Percentiles rank a stretch among this genome's conserved stretches.
Conservation (phyloP, 2,329 filamentous ascomycete genomes). For the Cladosporium sp. region DNA sequence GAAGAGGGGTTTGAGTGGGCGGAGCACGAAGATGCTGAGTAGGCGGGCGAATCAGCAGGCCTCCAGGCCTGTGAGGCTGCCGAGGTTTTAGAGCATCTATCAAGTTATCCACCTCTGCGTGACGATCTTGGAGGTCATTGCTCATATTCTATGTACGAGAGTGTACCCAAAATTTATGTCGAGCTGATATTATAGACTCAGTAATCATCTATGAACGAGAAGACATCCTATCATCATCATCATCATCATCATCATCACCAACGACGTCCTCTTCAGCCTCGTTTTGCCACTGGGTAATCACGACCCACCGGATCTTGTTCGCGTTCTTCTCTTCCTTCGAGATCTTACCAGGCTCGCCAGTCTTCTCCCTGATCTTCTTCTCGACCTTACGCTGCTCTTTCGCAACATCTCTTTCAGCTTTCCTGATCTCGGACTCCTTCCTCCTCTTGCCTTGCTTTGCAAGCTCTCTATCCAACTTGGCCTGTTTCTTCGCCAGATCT, state of each 20-base stretch:
- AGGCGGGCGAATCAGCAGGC: background rate
- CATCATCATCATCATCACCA: too few relatives aligned
- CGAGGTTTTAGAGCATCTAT: background rate
- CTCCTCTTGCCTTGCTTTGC: conserved; percentile 10
- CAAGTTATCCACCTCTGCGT: too few relatives aligned
- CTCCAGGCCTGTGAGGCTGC: background rate
- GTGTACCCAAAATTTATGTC: too few relatives aligned
- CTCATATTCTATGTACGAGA: too few relatives aligned
- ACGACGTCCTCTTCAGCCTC: background rate
- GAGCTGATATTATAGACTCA: too few relatives aligned
- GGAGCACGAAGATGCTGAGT: conserved; percentile 1
- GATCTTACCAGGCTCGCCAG: background rate
- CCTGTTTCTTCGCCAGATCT: conserved; percentile 16
- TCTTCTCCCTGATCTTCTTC: background rate
- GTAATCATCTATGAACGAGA: too few relatives aligned
- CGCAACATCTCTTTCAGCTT: background rate
- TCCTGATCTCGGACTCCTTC: conserved; percentile 11
- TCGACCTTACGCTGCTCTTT: background rate
- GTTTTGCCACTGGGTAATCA: conserved; percentile 18
- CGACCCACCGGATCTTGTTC: conserved; percentile 24
- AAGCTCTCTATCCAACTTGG: conserved; percentile 14
- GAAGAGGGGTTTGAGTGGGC: background rate
- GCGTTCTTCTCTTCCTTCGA: conserved; percentile 20
- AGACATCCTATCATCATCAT: too few relatives aligned
- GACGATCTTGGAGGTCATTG: too few relatives aligned